These are phyloP conservation scores for Arabidopsis hybrid DNA, from an alignment of 441 rosid genomes.

Conservation along the genomic window DNA sequence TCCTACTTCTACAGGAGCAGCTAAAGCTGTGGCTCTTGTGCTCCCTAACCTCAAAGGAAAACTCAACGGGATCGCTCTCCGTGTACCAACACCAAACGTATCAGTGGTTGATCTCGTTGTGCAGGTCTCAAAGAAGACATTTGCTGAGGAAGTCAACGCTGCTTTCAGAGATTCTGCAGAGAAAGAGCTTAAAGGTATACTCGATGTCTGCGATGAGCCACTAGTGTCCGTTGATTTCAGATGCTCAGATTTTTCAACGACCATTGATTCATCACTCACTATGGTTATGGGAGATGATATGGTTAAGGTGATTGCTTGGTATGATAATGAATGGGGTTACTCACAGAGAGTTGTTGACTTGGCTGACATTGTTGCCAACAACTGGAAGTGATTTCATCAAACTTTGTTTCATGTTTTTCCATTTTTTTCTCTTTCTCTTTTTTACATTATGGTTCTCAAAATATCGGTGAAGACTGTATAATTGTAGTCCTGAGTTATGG, in stretches of 20 bases:
- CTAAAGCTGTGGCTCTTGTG: slow-evolving; percentile 95
- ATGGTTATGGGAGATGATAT: slow-evolving; percentile 99
- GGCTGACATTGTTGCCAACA: slow-evolving; percentile 90
- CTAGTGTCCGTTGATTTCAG: slow-evolving; percentile 94
- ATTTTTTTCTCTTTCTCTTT: neutral
- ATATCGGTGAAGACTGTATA: too few relatives aligned
- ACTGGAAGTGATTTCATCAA: slow-evolving; percentile 62
- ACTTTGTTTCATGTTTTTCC: slow-evolving; percentile 41
- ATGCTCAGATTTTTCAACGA: slow-evolving; percentile 88
- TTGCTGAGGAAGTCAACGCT: slow-evolving; percentile 94
- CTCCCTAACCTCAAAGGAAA: slow-evolving; percentile 92
- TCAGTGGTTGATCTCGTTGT: slow-evolving; percentile 95
- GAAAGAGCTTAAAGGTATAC: slow-evolving; percentile 82
- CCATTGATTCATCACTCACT: slow-evolving; percentile 88
- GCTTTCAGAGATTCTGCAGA: slow-evolving; percentile 88
- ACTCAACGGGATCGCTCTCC: slow-evolving; percentile 93
- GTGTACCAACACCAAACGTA: slow-evolving; percentile 96
- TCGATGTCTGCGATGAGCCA: slow-evolving; percentile 91
- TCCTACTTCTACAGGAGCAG: slow-evolving; percentile 96
- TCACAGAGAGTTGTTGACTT: slow-evolving; percentile 97
- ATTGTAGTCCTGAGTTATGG: too few relatives aligned
- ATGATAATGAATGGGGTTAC: slow-evolving; percentile 98
- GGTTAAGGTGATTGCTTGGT: slow-evolving; percentile 99
- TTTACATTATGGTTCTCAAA: slow-evolving; percentile 38
- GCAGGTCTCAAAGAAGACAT: slow-evolving; percentile 90